phyloP scores from a whole-genome alignment of 1,284 basidiomycete genomes.

The Phaffia rhodozyma region DNA sequence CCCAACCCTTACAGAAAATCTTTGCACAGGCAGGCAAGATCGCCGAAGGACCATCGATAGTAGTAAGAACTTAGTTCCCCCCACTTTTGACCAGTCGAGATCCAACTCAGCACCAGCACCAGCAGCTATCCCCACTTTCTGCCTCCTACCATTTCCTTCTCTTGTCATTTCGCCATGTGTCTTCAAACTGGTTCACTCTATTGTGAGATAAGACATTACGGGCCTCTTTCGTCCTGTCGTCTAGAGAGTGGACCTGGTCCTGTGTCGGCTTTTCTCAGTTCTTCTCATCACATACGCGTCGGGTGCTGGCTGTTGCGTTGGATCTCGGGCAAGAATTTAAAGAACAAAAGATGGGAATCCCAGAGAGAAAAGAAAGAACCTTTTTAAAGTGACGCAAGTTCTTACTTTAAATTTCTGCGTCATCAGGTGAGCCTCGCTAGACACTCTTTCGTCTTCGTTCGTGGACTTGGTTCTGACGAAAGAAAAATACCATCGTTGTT shows the following conservation, averaged over 20 bases:
- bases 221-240: not conserved
- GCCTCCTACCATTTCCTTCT: constrained; percentile 25
- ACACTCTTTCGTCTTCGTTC: not conserved
- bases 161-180: constrained; percentile 30
- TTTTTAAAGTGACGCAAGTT: constrained; percentile 33
- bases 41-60: constrained; percentile 79
- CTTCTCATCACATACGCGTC: not conserved
- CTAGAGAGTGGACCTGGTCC: not conserved
- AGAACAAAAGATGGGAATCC: not conserved
- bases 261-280: not conserved
- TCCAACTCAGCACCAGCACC: not conserved
- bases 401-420: constrained; percentile 21
- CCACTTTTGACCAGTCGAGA: not conserved
- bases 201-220: not conserved
- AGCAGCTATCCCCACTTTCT: not conserved
- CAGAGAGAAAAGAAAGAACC: not conserved
- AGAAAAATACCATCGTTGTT: constrained; percentile 27
- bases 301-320: not conserved
- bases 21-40: constrained; percentile 89
- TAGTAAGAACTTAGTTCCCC: constrained; percentile 47
- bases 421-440: constrained; percentile 6
- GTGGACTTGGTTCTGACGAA: not conserved
- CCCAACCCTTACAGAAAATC: constrained; percentile 48
- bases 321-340: not conserved
- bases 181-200: not conserved